Percentiles rank a stretch among this genome's conserved stretches.
These are phyloP conservation scores for Vigna mungo DNA, from an alignment of 306 rosid genomes.

Conservation along the genomic window DNA sequence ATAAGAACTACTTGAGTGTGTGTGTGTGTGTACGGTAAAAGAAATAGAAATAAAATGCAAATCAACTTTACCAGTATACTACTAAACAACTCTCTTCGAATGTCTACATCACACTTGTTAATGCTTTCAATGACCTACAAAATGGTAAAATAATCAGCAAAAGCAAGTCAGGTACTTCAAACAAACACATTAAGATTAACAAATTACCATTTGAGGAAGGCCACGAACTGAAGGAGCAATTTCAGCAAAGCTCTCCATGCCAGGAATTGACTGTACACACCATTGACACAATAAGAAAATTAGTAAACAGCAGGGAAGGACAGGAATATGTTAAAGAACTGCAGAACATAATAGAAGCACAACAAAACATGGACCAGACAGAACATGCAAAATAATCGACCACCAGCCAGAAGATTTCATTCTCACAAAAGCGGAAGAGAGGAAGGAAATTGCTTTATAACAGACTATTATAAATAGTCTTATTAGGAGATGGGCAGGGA, in stretches of 20 bases:
- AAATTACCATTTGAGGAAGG: slow-evolving; percentile 89
- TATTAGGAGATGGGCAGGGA: too few relatives aligned
- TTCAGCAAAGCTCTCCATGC: slow-evolving; percentile 84
- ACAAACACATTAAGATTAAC: slow-evolving; percentile 11
- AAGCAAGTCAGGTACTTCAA: slow-evolving; percentile 9
- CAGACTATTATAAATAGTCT: too few relatives aligned
- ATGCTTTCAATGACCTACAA: slow-evolving; percentile 94
- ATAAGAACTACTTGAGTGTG: slow-evolving; percentile 20
- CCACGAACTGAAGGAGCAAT: slow-evolving; percentile 78
- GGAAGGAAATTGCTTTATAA: neutral
- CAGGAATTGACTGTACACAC: slow-evolving; percentile 82
- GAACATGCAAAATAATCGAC: neutral
- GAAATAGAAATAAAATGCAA: slow-evolving; percentile 20
- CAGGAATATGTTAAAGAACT: slow-evolving; percentile 13
- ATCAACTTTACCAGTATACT: slow-evolving; percentile 83
- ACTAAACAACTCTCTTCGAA: slow-evolving; percentile 93
- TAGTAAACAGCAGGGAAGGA: slow-evolving; percentile 18
- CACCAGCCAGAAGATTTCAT: neutral
- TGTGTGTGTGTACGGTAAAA: neutral
- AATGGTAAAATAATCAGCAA: slow-evolving; percentile 43
- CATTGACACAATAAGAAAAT: slow-evolving; percentile 31
- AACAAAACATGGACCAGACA: neutral
- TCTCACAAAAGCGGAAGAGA: neutral
- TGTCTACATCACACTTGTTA: slow-evolving; percentile 95
- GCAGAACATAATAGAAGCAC: slow-evolving; percentile 15